Evolutionary conservation across 179 eudicot species (phyloP), one percentile per base, ranked within the genome.

Genomic region (Drosera spatulata): DNA sequence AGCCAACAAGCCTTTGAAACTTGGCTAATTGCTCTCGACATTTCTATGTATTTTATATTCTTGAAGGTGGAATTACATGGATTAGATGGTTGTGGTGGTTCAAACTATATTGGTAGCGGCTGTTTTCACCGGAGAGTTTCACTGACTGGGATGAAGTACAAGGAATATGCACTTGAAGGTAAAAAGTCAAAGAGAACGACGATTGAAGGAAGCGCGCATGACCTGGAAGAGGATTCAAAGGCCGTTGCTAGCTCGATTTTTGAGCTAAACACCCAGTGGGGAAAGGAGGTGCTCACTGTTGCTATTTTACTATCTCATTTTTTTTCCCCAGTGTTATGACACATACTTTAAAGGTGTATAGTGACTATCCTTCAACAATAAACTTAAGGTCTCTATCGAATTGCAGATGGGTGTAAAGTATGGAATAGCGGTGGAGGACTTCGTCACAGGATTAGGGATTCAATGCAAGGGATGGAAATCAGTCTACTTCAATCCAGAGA

Each of bases 391-490:
- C 13, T 51, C 4, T 12, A 6, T 13, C 22, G 10, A 49, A 4
- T 5, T 68, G 70, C 76, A 90, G 97, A 68, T 83, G 59, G 97
- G 97, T 10, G 39, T 91, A 67, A 91, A 69, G 66, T 88, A 91
- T 33, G 95, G 91, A 5, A 83, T 81, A 61, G 75, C 82, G 0
- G 87, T 82, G 0, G 97, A 91, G 74, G 97, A 91, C 53, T 82
- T 88, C 51, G 71, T 85, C 64, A 85, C 95, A 2, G 97, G 97
- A 4, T 59, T 91, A 41, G 67, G 87, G 39, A 91, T 91, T 39
- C 87, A 85, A n/a, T 88, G 85, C 53, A 48, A 66, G 2, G 96
- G 96, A 15, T 91, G 96, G 96, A 88, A 83, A 65, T 85, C 97
- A 2, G 67, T 76, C 7, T 82, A 70, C 50, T 79, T 61, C 60